Conservation (phyloP, 495 filamentous ascomycete genomes). For the Penicillium soppii region DNA sequence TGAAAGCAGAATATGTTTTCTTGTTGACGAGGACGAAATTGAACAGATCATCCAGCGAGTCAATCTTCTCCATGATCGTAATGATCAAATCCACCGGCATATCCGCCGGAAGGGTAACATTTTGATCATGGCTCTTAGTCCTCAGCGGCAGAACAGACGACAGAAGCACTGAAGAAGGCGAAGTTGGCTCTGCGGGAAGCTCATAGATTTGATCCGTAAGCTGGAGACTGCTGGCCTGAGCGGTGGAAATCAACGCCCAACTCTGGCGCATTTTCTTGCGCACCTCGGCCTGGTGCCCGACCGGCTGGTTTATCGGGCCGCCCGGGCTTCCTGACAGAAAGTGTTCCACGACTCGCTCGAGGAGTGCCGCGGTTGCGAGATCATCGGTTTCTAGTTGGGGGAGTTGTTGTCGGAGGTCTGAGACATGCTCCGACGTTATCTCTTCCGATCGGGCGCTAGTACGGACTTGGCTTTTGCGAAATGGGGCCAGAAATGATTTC, state of each 20-base stretch:
- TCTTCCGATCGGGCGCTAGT: conserved; percentile 1
- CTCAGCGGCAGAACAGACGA: conserved; percentile 1
- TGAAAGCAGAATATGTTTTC: conserved; percentile 62
- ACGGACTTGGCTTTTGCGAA: conserved; percentile 4
- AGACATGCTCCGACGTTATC: conserved; percentile 1
- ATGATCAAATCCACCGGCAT: conserved; percentile 51
- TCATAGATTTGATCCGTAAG: conserved; percentile 36
- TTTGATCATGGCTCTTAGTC: conserved; percentile 12
- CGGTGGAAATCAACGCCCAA: conserved; percentile 15
- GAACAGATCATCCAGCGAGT: conserved; percentile 58
- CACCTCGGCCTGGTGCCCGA: neutral
- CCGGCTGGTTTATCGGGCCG: neutral
- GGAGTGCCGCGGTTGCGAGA: conserved; percentile 8
- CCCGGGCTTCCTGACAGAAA: neutral
- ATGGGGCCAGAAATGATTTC: conserved; percentile 3
- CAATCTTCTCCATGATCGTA: conserved; percentile 48
- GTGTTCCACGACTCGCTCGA: conserved; percentile 4
- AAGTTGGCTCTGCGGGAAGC: conserved; percentile 34
- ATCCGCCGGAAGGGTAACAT: conserved; percentile 32
- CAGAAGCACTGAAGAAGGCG: conserved; percentile 15
- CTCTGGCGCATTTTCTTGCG: conserved; percentile 14
- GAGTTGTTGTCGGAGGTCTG: conserved; percentile 28
- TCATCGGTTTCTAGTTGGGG: conserved; percentile 40
- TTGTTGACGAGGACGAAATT: conserved; percentile 53
- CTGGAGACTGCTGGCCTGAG: conserved; percentile 20